Percentiles rank a stretch among this genome's conserved stretches.
These are phyloP conservation scores for Phaseolus lunatus DNA, from an alignment of 306 rosid genomes.

Conservation along the genomic window DNA sequence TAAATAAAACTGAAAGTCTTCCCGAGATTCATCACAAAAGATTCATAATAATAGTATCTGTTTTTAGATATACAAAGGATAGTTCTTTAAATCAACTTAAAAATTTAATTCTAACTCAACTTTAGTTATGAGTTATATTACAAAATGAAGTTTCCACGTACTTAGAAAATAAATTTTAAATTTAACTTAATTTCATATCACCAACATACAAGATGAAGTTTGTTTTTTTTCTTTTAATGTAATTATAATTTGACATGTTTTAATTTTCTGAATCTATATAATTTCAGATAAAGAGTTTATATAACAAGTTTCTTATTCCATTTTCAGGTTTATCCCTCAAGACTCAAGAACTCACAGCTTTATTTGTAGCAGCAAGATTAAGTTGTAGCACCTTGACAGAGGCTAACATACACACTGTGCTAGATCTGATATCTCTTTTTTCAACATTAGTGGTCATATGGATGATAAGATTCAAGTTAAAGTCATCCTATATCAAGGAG, in stretches of 20 bases:
- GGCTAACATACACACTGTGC: slow-evolving; percentile 52
- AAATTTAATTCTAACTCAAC: too few relatives aligned
- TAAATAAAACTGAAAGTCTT: too few relatives aligned
- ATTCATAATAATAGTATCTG: not conserved
- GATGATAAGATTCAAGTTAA: slow-evolving; percentile 69
- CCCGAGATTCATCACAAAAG: not conserved
- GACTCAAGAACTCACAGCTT: slow-evolving; percentile 85
- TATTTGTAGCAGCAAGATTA: slow-evolving; percentile 57
- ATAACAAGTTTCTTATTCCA: not conserved
- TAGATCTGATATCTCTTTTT: slow-evolving; percentile 62
- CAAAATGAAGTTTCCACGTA: too few relatives aligned
- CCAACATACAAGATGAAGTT: too few relatives aligned
- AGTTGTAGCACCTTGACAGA: slow-evolving; percentile 51
- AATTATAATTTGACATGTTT: not conserved
- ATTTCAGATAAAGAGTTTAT: not conserved
- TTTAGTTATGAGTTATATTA: too few relatives aligned
- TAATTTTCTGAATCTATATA: not conserved
- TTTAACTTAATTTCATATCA: too few relatives aligned
- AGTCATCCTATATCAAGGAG: slow-evolving; percentile 70
- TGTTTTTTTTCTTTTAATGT: not conserved
- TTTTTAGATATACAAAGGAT: not conserved
- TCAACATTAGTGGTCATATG: slow-evolving; percentile 67
- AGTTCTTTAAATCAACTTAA: too few relatives aligned
- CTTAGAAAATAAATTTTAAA: too few relatives aligned
- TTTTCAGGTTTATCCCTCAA: slow-evolving; percentile 71